Conservation (phyloP, 441 rosid species). For the Sinapis alba region DNA sequence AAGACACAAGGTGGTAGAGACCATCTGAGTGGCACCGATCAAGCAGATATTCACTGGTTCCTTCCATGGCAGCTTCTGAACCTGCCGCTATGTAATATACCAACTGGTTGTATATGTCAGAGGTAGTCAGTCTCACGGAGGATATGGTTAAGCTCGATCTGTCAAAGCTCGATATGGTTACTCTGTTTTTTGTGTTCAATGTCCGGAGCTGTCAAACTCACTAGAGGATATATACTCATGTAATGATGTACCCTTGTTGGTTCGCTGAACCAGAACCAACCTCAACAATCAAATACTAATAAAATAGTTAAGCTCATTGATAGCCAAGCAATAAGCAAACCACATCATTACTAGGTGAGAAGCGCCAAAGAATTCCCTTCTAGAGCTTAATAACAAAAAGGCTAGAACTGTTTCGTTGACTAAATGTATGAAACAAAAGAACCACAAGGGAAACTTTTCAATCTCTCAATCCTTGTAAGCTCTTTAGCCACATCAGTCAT, state of each 20-base stretch:
- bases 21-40: too few relatives aligned
- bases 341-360: neutral
- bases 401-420: neutral
- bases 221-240: neutral
- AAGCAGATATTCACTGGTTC: too few relatives aligned
- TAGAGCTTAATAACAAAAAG: neutral
- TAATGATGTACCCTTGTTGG: neutral
- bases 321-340: neutral
- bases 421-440: neutral
- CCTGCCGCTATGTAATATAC: too few relatives aligned
- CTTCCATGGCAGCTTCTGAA: too few relatives aligned
- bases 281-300: neutral
- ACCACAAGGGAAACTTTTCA: neutral
- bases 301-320: neutral
- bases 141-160: too few relatives aligned
- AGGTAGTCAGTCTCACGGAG: too few relatives aligned
- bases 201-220: neutral
- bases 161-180: too few relatives aligned
- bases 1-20: too few relatives aligned
- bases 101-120: too few relatives aligned
- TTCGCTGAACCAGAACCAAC: neutral
- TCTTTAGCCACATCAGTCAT: conserved; percentile 30
- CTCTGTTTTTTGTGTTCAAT: neutral
- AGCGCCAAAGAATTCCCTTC: neutral
- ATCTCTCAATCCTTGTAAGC: conserved; percentile 10